These are phyloP conservation scores for Castanea mollissima DNA, from an alignment of 306 rosid genomes.

Conservation along the genomic window DNA sequence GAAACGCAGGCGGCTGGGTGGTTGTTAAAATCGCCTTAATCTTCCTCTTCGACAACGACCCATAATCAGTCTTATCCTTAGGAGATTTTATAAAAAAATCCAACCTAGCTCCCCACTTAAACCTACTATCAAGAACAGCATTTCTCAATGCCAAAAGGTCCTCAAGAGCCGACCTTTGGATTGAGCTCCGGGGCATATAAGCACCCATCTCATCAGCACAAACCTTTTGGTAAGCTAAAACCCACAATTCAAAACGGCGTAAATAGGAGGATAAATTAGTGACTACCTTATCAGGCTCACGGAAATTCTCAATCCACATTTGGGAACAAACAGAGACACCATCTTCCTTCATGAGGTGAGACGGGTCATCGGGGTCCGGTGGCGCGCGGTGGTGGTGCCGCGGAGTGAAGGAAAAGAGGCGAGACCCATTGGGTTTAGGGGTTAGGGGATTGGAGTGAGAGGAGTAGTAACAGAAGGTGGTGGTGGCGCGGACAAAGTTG, in stretches of 20 bases:
- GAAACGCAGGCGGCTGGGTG: slow-evolving; percentile 77
- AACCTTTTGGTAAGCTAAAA: slow-evolving; percentile 84
- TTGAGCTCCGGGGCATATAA: slow-evolving; percentile 58
- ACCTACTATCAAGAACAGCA: slow-evolving; percentile 72
- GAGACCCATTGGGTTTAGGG: slow-evolving; percentile 24
- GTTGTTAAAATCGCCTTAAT: slow-evolving; percentile 73
- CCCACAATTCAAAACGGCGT: slow-evolving; percentile 83
- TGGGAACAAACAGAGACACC: slow-evolving; percentile 63
- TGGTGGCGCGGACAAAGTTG: slow-evolving; percentile 20
- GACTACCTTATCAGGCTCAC: slow-evolving; percentile 56
- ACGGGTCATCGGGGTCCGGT: slow-evolving; percentile 66
- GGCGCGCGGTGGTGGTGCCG: slow-evolving; percentile 39
- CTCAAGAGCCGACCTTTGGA: slow-evolving; percentile 59
- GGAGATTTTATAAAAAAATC: slow-evolving; percentile 74
- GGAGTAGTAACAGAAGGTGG: slow-evolving; percentile 13
- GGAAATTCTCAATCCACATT: slow-evolving; percentile 83
- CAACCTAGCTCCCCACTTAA: slow-evolving; percentile 83
- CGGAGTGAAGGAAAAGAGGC: slow-evolving; percentile 37
- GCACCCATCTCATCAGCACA: slow-evolving; percentile 82
- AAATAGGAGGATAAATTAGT: slow-evolving; percentile 63
- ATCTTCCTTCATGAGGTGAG: slow-evolving; percentile 64
- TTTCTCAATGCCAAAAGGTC: slow-evolving; percentile 79
- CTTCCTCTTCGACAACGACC: slow-evolving; percentile 73
- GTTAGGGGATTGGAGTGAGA: slow-evolving; percentile 20
- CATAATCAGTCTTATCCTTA: slow-evolving; percentile 62